These are phyloP conservation scores for Ophidiomyces ophidiicola DNA, from an alignment of 2,329 filamentous ascomycete genomes.

Conservation along the genomic window DNA sequence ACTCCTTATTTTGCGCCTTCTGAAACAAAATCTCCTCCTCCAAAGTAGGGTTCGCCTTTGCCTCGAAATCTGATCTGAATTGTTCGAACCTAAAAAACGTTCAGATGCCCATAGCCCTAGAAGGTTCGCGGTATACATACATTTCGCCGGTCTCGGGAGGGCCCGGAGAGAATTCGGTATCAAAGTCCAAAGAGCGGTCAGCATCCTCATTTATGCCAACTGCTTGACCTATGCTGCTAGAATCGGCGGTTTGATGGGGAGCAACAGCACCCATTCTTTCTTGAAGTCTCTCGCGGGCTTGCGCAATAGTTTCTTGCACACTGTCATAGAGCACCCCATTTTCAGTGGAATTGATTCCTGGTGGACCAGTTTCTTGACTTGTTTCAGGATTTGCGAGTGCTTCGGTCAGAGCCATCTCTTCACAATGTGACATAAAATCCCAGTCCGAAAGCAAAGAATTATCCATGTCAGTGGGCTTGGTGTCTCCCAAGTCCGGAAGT, in stretches of 20 bases:
- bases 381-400: too few species aligned
- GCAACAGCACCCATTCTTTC: conserved; percentile 3
- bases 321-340: too few species aligned
- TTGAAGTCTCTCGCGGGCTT: conserved; percentile 1
- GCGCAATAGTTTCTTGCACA: neutral
- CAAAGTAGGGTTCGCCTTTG: conserved; percentile 6
- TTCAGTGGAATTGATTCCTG: too few species aligned
- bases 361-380: too few species aligned
- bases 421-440: too few species aligned
- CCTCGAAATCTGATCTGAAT: conserved; percentile 5
- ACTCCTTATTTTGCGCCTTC: conserved; percentile 8
- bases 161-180: neutral
- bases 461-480: too few species aligned
- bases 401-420: too few species aligned
- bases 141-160: neutral
- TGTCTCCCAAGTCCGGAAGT: too few species aligned
- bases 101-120: neutral
- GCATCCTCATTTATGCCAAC: neutral
- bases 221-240: neutral
- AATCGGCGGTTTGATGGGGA: neutral
- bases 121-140: neutral
- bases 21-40: conserved; percentile 7
- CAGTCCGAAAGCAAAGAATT: too few species aligned
- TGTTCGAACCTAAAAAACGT: conserved; percentile 1
- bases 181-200: neutral